Evolutionary conservation across 257 asterid species (phyloP).

Genomic region (Thymus quinquecostatus): DNA sequence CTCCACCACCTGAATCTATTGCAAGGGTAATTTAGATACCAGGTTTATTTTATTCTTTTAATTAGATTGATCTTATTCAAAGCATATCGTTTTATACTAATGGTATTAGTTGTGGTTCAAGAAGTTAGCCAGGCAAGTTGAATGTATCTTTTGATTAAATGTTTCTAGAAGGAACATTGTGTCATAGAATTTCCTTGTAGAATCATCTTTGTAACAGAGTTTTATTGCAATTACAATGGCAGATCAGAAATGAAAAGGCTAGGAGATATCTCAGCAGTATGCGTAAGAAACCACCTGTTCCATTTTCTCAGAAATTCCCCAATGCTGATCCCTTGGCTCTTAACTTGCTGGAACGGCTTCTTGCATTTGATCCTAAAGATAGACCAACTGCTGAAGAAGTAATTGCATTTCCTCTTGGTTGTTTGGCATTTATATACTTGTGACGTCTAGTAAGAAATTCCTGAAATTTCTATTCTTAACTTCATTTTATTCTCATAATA

Average conservation of each 20-base stretch:
- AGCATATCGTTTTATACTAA: constrained; percentile 1
- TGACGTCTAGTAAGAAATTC: constrained; percentile 5
- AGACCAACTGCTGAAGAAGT: constrained; percentile 96
- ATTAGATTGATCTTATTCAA: constrained; percentile 1
- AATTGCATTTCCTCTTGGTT: constrained; percentile 24
- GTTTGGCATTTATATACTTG: constrained; percentile 6
- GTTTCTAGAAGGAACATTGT: neutral
- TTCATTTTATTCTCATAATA: neutral
- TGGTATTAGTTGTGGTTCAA: constrained; percentile 1
- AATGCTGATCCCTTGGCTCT: constrained; percentile 81
- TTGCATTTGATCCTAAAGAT: constrained; percentile 94
- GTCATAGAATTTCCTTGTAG: constrained; percentile 1
- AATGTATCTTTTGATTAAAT: neutral
- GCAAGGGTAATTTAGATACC: constrained; percentile 64
- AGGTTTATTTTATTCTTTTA: neutral
- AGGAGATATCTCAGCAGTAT: constrained; percentile 86
- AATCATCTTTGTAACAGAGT: constrained; percentile 20
- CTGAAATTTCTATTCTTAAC: neutral
- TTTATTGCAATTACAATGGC: constrained; percentile 48
- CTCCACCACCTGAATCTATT: constrained; percentile 86
- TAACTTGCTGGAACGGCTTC: constrained; percentile 68
- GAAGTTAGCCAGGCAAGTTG: neutral
- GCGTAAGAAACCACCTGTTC: constrained; percentile 83
- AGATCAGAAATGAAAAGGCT: constrained; percentile 99
- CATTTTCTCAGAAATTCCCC: constrained; percentile 76